Base-by-base conservation (phyloP, 208 protist species). In the Angomonas ambiguus region DNA sequence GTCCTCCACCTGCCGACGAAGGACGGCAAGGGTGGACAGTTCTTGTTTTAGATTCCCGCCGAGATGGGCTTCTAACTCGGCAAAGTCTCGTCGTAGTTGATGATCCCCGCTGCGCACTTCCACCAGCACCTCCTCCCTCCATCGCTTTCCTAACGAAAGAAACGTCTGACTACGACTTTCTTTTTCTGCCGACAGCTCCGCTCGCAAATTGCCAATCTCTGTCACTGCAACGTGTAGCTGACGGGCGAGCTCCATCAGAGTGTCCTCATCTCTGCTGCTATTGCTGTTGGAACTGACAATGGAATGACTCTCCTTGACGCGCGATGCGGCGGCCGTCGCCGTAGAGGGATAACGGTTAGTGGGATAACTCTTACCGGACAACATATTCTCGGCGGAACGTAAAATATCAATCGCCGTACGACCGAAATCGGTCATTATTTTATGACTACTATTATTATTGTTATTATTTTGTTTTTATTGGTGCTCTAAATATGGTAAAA, bases 101-200 rank as follows among this genome's bases (percentile, higher is more conserved):
- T 77, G 61, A 20, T 83, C 82, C 24, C 77, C 64, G n/a, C 73
- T 67, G 30, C 80, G 82, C 16, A 92, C 53, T 49, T 88, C 88
- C n/a, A 85, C 79, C 55, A 87, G 11, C 24, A 94, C 59, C 35
- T 91, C 85, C 58, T 92, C 85, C 62, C 83, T 86, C 85, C 85
- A 92, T 18, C 86, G 80, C 61, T 78, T 55, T 0, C 82, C 85
- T 35, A 94, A 66, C 0, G 83, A 69, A 2, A 65, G 56, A 2
- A 94, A 57, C 0, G 83, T 74, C 22, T 80, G 67, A 51, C 77
- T 75, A 31, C 88, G 85, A 6, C 71, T 65, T 16, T 94, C 88
- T 1, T 84, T 82, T 62, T 94, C 88, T 2, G 72, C 73, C 27
- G 72, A 51, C 27, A 92, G 71, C 58, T 91, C 85, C 6, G 64